phyloP scores from a whole-genome alignment of 148 eudicot species.

The Hydrangea macrophylla region DNA sequence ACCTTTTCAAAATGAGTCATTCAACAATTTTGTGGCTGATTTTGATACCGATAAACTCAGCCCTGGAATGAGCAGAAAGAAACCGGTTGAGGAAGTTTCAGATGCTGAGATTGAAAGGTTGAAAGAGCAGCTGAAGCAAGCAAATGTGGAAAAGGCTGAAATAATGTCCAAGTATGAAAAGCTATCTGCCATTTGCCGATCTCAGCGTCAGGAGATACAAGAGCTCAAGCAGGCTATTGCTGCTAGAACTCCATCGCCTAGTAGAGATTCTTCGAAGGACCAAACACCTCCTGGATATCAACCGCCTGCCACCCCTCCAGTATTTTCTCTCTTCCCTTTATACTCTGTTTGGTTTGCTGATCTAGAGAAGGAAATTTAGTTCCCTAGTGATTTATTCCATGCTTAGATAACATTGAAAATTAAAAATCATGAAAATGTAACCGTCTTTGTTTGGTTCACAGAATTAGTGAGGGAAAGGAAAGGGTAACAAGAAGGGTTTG shows the following conservation, averaged over 20 bases:
- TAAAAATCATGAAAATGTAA: too few species aligned
- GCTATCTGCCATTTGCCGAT: conserved; percentile 77
- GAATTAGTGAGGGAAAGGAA: too few species aligned
- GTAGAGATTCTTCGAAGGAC: conserved; percentile 34
- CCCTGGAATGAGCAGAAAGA: conserved; percentile 32
- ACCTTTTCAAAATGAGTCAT: conserved; percentile 50
- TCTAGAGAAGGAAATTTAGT: too few species aligned
- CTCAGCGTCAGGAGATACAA: conserved; percentile 92
- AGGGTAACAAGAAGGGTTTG: too few species aligned
- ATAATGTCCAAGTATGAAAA: conserved; percentile 85
- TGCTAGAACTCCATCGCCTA: conserved; percentile 58
- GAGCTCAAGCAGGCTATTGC: conserved; percentile 85
- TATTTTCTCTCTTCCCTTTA: conserved; percentile 16
- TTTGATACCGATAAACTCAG: conserved; percentile 60
- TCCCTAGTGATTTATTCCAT: too few species aligned
- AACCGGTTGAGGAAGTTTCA: conserved; percentile 39
- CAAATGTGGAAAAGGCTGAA: conserved; percentile 72
- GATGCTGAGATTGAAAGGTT: conserved; percentile 70
- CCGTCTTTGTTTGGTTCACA: too few species aligned
- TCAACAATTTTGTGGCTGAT: conserved; percentile 80
- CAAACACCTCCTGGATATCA: conserved; percentile 40
- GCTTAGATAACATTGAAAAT: too few species aligned
- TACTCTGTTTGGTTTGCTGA: too few species aligned
- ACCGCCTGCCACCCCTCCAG: conserved; percentile 47
- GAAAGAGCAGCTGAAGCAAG: conserved; percentile 69